These are phyloP conservation scores for Catenaria anguillulae DNA, from an alignment of 371 early-diverging fungal genomes.

Conservation along the genomic window DNA sequence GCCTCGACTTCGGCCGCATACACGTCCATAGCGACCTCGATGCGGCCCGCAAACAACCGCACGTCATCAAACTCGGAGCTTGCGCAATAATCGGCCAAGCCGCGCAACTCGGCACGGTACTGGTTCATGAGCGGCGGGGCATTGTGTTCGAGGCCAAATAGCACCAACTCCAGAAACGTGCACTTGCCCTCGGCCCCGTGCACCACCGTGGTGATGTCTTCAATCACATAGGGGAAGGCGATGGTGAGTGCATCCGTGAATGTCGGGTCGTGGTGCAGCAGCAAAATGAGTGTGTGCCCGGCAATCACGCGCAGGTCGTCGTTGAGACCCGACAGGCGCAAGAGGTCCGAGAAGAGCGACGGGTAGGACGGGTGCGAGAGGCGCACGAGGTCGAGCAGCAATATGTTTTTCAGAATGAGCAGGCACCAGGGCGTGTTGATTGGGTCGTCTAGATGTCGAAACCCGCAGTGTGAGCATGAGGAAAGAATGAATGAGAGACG, in stretches of 20 bases:
- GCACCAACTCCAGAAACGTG: not conserved
- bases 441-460: not conserved
- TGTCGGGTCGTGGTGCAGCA: conserved; percentile 3
- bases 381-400: not conserved
- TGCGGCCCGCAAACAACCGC: too few species aligned
- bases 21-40: too few species aligned
- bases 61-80: not conserved
- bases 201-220: not conserved
- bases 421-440: conserved; percentile 2
- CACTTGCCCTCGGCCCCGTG: not conserved
- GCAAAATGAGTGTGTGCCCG: not conserved
- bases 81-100: not conserved
- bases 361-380: not conserved
- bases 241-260: not conserved
- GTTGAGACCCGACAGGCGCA: not conserved
- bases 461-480: too few species aligned
- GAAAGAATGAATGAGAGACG: too few species aligned
- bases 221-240: not conserved
- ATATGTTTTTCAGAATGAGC: not conserved
- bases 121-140: not conserved
- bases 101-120: not conserved
- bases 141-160: not conserved
- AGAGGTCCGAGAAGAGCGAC: not conserved
- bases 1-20: too few species aligned
- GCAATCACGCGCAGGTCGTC: conserved; percentile 3